Base-by-base conservation (phyloP, 805 yeast genomes). In the Ogataea kodamae region DNA sequence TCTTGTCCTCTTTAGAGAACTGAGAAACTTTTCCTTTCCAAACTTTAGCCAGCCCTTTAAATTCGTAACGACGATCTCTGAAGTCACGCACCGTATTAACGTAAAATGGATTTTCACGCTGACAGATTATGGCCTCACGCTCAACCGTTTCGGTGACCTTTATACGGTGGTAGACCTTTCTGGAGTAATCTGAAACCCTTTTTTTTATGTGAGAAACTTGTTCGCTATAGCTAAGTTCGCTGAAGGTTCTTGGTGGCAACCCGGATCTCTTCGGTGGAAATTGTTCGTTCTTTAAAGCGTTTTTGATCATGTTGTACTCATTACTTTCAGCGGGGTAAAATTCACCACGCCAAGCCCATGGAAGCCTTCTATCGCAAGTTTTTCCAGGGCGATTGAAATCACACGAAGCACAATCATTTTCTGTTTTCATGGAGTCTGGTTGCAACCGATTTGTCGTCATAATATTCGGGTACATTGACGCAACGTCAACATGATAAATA, bases 301-400 rank as follows among this genome's bases (percentile, higher is more conserved):
- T 70, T 54, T 83, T 85, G 24, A 92, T 78, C 94, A 88, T 83
- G 39, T 79, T 74, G 55, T 92, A 90, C 52, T 92, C 98, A 52
- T 82, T 88, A 74, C 77, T 78, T 55, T 85, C 81, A 0, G 97
- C 87, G 0, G 98, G 97, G 45, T 70, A 83, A 50, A 70, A 94
- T 50, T 92, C 98, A 33, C 97, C 99, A 66, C 99, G 78, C 97
- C 99, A 92, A 5, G 95, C 72, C 99, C 99, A 92, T 0, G 89
- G 84, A 35, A 92, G 62, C 35, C 90, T 67, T 53, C 99, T 68
- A 50, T 90, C 98, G 65, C 99, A 92, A 8, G 70, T 72, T 53
- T 92, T 92, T 5, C 95, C 97, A 0, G 97, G 97, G 37, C 96
- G 68, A 56, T 92, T 92, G 63, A 88, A 94, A 50, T 92, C 98